These are phyloP conservation scores for Stagonosporopsis rhizophila DNA, from an alignment of 2,329 filamentous ascomycete genomes.

Conservation along the genomic window DNA sequence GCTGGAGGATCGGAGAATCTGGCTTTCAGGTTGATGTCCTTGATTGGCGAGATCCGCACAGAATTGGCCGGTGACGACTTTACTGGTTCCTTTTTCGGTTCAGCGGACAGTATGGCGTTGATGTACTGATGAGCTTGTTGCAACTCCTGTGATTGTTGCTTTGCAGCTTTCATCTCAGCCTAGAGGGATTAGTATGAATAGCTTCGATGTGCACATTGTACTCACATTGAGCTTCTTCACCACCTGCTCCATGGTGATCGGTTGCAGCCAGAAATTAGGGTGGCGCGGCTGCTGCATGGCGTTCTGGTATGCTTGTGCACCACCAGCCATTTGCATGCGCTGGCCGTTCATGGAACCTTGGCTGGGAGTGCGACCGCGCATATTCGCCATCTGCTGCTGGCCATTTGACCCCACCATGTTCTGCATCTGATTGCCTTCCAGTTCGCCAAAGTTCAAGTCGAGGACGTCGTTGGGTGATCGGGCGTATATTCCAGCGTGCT, in stretches of 20 bases:
- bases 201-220: conserved; percentile 27
- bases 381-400: conserved; percentile 68
- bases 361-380: conserved; percentile 68
- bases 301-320: conserved; percentile 62
- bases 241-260: conserved; percentile 92
- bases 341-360: conserved; percentile 68
- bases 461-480: conserved; percentile 74
- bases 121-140: conserved; percentile 83
- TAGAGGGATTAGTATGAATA: conserved; percentile 52
- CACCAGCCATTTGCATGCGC: conserved; percentile 65
- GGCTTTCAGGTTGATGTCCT: conserved; percentile 72
- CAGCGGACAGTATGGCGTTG: conserved; percentile 75
- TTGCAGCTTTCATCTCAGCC: conserved; percentile 89
- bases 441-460: conserved; percentile 90
- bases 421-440: conserved; percentile 78
- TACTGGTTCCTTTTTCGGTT: conserved; percentile 62
- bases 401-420: conserved; percentile 70
- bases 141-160: conserved; percentile 86
- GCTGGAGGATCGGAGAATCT: conserved; percentile 93
- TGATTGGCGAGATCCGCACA: conserved; percentile 56
- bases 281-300: conserved; percentile 74
- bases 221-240: conserved; percentile 78
- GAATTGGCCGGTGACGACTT: conserved; percentile 54
- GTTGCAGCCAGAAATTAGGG: conserved; percentile 83
- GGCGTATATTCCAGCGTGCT: conserved; percentile 86